Percentiles rank a stretch among this genome's conserved stretches.
Evolutionary conservation across 208 protist species (phyloP).

Genomic region (Crithidia mellificae): DNA sequence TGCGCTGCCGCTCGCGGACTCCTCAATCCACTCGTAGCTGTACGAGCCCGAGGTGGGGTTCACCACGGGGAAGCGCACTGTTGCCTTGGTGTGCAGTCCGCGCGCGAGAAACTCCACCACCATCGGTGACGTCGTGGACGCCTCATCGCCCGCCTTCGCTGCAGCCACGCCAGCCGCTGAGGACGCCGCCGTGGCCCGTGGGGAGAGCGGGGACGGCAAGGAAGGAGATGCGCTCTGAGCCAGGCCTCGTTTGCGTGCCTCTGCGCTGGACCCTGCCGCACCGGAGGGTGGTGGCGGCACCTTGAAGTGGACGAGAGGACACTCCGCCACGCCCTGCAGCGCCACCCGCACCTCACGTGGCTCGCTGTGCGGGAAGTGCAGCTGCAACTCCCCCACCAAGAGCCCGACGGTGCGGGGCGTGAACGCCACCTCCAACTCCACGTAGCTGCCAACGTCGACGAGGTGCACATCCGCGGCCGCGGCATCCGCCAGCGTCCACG

Average conservation of each 20-base stretch:
- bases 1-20: conserved; percentile 16
- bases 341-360: conserved; percentile 46
- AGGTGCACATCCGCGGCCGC: conserved; percentile 65
- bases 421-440: conserved; percentile 84
- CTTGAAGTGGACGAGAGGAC: conserved; percentile 97
- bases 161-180: background rate
- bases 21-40: conserved; percentile 93
- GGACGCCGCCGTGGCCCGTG: background rate
- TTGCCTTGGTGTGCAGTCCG: conserved; percentile 90
- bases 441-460: conserved; percentile 47
- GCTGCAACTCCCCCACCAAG: conserved; percentile 45
- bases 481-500: conserved; percentile 48
- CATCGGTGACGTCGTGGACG: conserved; percentile 31
- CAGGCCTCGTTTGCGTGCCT: background rate
- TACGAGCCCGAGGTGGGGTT: conserved; percentile 94
- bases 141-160: background rate
- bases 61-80: conserved; percentile 91
- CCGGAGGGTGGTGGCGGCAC: conserved; percentile 53
- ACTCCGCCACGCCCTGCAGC: conserved; percentile 81
- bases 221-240: background rate
- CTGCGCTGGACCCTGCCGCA: background rate
- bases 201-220: background rate
- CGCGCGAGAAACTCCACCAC: conserved; percentile 93
- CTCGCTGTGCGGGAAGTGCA: conserved; percentile 64
- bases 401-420: conserved; percentile 71